phyloP scores from a whole-genome alignment of 345 rosid species.

The Psidium friedrichsthalianum region DNA sequence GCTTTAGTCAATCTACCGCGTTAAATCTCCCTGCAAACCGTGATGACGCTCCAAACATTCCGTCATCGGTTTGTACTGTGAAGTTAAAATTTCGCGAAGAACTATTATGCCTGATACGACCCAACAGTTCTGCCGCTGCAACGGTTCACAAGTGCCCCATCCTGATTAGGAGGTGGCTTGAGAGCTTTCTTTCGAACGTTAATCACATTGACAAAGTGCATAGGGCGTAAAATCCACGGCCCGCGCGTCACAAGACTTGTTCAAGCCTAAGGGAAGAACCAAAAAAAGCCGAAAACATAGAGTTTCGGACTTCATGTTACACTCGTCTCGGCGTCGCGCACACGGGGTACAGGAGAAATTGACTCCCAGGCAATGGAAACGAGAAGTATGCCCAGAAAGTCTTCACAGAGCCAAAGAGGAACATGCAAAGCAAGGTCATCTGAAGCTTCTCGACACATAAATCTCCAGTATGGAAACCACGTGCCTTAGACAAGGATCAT shows the following conservation, averaged over 20 bases:
- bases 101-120: not conserved
- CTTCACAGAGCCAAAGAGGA: not conserved
- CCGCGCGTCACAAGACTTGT: not conserved
- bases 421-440: not conserved
- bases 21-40: not conserved
- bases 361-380: not conserved
- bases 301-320: not conserved
- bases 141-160: not conserved
- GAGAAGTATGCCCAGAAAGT: not conserved
- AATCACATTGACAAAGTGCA: not conserved
- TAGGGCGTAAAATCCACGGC: not conserved
- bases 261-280: not conserved
- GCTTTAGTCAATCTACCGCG: not conserved
- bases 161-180: accelerated
- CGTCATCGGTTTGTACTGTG: accelerated
- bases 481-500: not conserved
- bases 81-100: not conserved
- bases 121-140: accelerated
- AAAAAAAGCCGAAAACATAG: not conserved
- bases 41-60: not conserved
- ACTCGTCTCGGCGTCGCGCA: not conserved
- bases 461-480: not conserved
- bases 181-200: not conserved
- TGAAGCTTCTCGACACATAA: not conserved
- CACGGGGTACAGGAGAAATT: not conserved